Evolutionary conservation across 768 basidiomycete species (phyloP).

Genomic region (Russula sp.): DNA sequence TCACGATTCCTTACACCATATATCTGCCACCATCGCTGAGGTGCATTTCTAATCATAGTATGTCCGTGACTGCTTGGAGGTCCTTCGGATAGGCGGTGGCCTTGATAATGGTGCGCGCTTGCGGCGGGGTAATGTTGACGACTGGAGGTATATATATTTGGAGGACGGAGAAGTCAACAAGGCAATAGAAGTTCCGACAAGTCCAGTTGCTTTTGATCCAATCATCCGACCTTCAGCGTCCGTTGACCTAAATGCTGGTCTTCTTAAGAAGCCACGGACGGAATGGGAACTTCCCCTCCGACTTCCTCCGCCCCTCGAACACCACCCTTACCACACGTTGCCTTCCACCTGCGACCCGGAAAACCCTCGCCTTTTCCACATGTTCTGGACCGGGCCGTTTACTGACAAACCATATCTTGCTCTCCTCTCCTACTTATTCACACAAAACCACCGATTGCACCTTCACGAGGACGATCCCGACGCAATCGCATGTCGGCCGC

Average conservation of each 20-base stretch:
- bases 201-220: slow-evolving; percentile 25
- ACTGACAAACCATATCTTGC: slow-evolving; percentile 98
- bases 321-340: slow-evolving; percentile 51
- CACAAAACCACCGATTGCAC: slow-evolving; percentile 87
- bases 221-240: slow-evolving; percentile 23
- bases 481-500: slow-evolving; percentile 65
- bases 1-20: not conserved
- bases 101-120: slow-evolving; percentile 75
- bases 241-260: slow-evolving; percentile 44
- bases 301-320: slow-evolving; percentile 44
- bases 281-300: slow-evolving; percentile 54
- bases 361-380: slow-evolving; percentile 87
- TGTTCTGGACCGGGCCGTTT: slow-evolving; percentile 99
- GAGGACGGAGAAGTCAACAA: slow-evolving; percentile 46
- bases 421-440: slow-evolving; percentile 89
- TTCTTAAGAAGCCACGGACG: slow-evolving; percentile 49
- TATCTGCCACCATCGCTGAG: not conserved
- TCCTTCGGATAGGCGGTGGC: slow-evolving; percentile 83
- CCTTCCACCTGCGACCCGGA: slow-evolving; percentile 71
- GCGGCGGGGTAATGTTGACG: slow-evolving; percentile 66
- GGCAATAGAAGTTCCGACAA: slow-evolving; percentile 30
- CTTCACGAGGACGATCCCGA: slow-evolving; percentile 43
- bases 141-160: slow-evolving; percentile 85
- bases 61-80: slow-evolving; percentile 96
- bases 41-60: slow-evolving; percentile 42